Evolutionary conservation across 2,329 filamentous ascomycete species (phyloP).

Genomic region (Thelonectria olida): DNA sequence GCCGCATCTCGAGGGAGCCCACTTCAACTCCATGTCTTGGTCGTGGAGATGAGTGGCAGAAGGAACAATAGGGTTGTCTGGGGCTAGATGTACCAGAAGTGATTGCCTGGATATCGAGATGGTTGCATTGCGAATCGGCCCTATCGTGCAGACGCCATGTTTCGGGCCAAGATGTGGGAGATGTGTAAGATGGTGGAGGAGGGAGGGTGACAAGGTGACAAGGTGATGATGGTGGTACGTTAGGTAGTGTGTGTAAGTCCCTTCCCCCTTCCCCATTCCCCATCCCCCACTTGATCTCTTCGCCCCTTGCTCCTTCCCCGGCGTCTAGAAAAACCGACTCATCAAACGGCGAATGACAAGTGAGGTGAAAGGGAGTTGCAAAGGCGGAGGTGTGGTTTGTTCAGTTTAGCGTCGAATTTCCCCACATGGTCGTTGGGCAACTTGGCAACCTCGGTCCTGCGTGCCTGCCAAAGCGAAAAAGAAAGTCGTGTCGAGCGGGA

Average conservation of each 20-base stretch:
- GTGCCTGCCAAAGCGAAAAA: constrained; percentile 6
- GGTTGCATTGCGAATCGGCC: background rate
- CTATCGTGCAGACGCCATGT: background rate
- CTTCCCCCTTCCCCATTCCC: background rate
- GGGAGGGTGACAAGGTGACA: no score
- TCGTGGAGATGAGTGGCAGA: background rate
- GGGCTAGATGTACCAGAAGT: background rate
- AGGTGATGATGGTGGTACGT: no score
- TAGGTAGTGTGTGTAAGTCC: background rate
- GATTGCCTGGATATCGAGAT: background rate
- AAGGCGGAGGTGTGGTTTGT: background rate
- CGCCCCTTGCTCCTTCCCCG: background rate
- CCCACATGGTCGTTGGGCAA: constrained; percentile 11
- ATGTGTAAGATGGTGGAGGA: background rate
- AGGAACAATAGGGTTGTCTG: background rate
- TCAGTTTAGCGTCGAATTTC: constrained; percentile 2
- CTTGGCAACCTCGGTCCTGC: background rate
- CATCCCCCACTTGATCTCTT: background rate
- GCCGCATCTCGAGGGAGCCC: constrained; percentile 10
- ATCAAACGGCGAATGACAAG: background rate
- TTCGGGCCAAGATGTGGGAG: background rate
- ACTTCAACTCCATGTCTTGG: constrained; percentile 9
- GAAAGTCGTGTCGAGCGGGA: background rate
- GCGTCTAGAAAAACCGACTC: background rate
- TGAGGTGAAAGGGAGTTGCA: background rate